Conservation (phyloP, 2,329 filamentous ascomycete genomes). For the Paraphoma sp. region DNA sequence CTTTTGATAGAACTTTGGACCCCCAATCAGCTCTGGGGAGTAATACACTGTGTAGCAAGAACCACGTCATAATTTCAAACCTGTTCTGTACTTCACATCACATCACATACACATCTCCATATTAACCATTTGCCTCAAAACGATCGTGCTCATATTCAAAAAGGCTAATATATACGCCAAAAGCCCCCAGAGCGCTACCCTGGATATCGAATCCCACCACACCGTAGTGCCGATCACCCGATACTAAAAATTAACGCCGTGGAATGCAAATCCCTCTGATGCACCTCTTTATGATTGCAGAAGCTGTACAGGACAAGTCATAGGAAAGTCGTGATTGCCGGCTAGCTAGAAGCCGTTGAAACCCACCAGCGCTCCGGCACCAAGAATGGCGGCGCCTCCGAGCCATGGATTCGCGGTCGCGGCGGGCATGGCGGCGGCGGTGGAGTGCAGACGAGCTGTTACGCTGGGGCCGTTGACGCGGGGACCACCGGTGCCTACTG, state of each 20-base stretch:
- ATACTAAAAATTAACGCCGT: neutral
- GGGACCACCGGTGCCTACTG: slow-evolving; percentile 53
- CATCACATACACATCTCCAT: no score
- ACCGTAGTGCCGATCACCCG: neutral
- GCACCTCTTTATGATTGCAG: neutral
- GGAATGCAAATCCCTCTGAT: neutral
- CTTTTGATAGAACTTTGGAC: no score
- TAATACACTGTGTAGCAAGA: no score
- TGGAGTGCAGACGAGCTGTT: slow-evolving; percentile 16
- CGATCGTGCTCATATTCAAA: neutral
- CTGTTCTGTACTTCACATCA: no score
- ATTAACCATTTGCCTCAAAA: no score
- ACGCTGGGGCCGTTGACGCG: slow-evolving; percentile 44
- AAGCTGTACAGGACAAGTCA: slow-evolving; percentile 7
- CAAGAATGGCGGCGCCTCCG: slow-evolving; percentile 37
- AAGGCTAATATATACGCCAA: neutral
- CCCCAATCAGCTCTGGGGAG: no score
- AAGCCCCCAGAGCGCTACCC: neutral
- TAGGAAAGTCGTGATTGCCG: slow-evolving; percentile 4
- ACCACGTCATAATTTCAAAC: no score
- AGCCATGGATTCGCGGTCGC: slow-evolving; percentile 38
- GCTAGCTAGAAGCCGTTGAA: slow-evolving; percentile 39
- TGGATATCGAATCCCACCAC: neutral
- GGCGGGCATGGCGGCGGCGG: slow-evolving; percentile 28
- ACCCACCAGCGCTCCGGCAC: slow-evolving; percentile 39